These are phyloP conservation scores for Microcera coccophila DNA, from an alignment of 2,329 filamentous ascomycete genomes.

Conservation along the genomic window DNA sequence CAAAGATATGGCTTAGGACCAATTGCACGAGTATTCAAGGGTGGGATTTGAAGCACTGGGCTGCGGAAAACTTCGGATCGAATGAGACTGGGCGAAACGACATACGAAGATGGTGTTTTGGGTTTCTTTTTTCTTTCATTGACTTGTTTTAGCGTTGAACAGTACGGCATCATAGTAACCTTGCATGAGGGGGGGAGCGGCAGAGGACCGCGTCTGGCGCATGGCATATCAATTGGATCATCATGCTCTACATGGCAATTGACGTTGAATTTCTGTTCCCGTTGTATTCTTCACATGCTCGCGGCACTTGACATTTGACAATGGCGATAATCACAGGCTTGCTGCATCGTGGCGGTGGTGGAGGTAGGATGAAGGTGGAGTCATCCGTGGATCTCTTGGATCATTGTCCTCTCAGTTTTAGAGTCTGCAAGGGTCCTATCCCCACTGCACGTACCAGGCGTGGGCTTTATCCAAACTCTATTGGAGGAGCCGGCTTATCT, in stretches of 20 bases:
- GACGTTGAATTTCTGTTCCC: not conserved
- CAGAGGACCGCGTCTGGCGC: conserved; percentile 18
- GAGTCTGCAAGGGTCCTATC: too few relatives aligned
- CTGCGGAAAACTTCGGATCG: not conserved
- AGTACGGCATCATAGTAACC: conserved; percentile 15
- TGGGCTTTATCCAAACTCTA: too few relatives aligned
- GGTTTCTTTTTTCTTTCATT: too few relatives aligned
- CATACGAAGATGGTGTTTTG: not conserved
- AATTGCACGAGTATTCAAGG: conserved; percentile 6
- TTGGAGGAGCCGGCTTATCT: too few relatives aligned
- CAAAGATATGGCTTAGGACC: conserved; percentile 39
- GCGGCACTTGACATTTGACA: too few relatives aligned
- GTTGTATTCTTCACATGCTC: not conserved
- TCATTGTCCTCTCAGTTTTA: too few relatives aligned
- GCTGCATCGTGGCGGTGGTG: too few relatives aligned
- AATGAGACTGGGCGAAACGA: not conserved
- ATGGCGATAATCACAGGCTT: too few relatives aligned
- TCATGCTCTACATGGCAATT: not conserved
- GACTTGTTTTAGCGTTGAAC: conserved; percentile 11
- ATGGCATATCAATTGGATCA: conserved; percentile 14
- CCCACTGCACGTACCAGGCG: too few relatives aligned
- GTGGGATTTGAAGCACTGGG: not conserved
- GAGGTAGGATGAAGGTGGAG: too few relatives aligned
- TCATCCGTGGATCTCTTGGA: too few relatives aligned
- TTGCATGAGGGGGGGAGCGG: conserved; percentile 14